A percentile compares a stretch with the other conserved stretches of the same genome.
Evolutionary conservation across 2,329 filamentous ascomycete genomes (phyloP).

Genomic region (Fusarium domesticum): DNA sequence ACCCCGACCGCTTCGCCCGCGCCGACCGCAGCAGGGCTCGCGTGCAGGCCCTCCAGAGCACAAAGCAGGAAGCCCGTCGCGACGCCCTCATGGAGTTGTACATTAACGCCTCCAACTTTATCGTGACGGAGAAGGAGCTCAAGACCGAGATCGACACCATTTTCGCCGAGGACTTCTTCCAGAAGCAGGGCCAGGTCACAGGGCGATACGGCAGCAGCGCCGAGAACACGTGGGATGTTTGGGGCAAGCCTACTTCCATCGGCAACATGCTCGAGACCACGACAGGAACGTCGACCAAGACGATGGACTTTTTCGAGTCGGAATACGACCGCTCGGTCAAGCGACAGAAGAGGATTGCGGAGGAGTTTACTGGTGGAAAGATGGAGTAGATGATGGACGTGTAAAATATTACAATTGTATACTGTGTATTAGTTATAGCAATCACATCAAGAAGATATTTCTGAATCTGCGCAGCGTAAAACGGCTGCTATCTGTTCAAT

Average conservation of each 20-base stretch:
- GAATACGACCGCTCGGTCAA: constrained; percentile 46
- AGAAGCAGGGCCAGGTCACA: constrained; percentile 32
- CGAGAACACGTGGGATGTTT: constrained; percentile 53
- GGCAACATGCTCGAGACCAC: constrained; percentile 42
- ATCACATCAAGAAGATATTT: background rate
- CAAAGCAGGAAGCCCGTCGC: constrained; percentile 57
- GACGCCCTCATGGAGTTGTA: constrained; percentile 84
- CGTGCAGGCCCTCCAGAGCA: constrained; percentile 40
- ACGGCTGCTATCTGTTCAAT: background rate
- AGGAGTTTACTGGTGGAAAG: constrained; percentile 59
- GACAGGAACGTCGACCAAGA: constrained; percentile 35
- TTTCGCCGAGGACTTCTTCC: constrained; percentile 66
- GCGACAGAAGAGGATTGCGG: constrained; percentile 55
- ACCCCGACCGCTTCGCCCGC: constrained; percentile 60
- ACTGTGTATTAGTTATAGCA: background rate
- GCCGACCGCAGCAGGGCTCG: constrained; percentile 46
- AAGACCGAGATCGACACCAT: constrained; percentile 67
- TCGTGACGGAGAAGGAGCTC: constrained; percentile 76
- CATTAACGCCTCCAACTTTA: constrained; percentile 82
- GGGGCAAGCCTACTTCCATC: constrained; percentile 46
- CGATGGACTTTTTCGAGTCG: constrained; percentile 37
- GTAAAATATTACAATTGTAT: background rate
- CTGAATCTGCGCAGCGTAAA: background rate
- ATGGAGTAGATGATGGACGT: constrained; percentile 37
- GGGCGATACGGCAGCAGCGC: constrained; percentile 34